Evolutionary conservation across 345 rosid genomes (phyloP), one percentile per base, ranked within the genome.

Genomic region (Lepidium didymum): DNA sequence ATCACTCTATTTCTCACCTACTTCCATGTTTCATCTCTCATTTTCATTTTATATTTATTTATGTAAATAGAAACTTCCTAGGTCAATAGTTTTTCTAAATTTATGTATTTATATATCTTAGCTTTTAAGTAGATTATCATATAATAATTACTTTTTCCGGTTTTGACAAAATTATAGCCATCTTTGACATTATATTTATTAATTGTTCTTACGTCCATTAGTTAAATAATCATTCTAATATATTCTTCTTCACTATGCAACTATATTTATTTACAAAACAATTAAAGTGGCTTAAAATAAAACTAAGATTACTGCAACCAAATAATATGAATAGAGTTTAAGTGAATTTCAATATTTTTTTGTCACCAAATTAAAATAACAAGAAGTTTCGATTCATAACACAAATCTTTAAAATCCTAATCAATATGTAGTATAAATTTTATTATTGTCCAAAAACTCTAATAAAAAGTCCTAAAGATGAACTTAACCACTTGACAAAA

Each of bases 1-100:
- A 62, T 77, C 77, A 38, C 36, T 63, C 69, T 44, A 18, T 58
- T 23, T 61, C 64, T 73, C 67, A 74, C 74, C 65, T 36, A 61
- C 62, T 72, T 63, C 59, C 29, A 56, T 73, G 47, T 57, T 40
- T 31, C 29, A 50, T 31, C 50, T 8, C 66, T 67, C 23, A 13
- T 67, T 65, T 59, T 58, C 62, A 27, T 50, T 35, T 51, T 36
- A 27, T 44, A 60, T 73, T 40, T 71, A 36, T 67, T 16, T 54
- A 47, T 74, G n/a, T 36, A 59, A 33, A 5, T 38, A 66, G 66
- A 73, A 56, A 64, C 8, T 57, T 73, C 76, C 71, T 56, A 64
- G 71, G 71, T 65, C 46, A 42, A 41, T 12, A 11, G 8, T 7
- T 51, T 52, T 36, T 25, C 31, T 9, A 9, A 6, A 0, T 41